Evolutionary conservation across 345 rosid species (phyloP).

Genomic region (Populus tremula): DNA sequence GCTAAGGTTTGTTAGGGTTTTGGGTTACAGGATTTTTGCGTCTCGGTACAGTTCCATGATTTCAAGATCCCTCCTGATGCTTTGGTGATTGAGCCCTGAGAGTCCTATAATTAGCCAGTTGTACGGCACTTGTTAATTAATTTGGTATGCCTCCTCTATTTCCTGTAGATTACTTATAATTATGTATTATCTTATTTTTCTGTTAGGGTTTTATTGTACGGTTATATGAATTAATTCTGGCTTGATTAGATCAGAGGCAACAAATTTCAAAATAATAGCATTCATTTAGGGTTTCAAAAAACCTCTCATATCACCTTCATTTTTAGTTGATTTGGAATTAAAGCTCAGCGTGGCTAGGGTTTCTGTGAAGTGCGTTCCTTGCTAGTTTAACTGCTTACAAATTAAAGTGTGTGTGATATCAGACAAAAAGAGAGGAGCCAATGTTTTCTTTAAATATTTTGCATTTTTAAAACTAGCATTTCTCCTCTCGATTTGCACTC

Average conservation of each 20-base stretch:
- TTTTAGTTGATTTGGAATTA: not conserved
- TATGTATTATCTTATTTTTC: not conserved
- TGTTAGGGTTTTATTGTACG: conserved; percentile 14
- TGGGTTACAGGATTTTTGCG: conserved; percentile 27
- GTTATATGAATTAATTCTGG: not conserved
- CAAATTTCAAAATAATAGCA: not conserved
- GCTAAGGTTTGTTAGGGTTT: conserved; percentile 20
- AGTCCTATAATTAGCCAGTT: conserved; percentile 11
- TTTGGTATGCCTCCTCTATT: conserved; percentile 6
- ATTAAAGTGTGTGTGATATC: not conserved
- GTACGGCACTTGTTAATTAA: conserved; percentile 13
- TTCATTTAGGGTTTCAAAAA: not conserved
- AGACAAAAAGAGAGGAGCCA: not conserved
- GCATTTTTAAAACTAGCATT: not conserved
- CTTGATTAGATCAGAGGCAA: not conserved
- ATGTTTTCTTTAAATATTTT: not conserved
- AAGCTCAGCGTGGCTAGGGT: conserved; percentile 9
- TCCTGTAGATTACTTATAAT: not conserved
- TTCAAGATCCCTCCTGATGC: conserved; percentile 29
- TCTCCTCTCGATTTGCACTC: not conserved
- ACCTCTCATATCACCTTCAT: not conserved
- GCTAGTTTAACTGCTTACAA: not conserved
- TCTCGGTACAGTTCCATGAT: conserved; percentile 38
- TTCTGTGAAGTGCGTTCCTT: conserved; percentile 2
- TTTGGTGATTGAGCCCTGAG: conserved; percentile 38